A percentile compares a stretch with the other conserved stretches of the same genome.
These are phyloP conservation scores for Euryodendron excelsum DNA, from an alignment of 148 eudicot species.

Conservation along the genomic window DNA sequence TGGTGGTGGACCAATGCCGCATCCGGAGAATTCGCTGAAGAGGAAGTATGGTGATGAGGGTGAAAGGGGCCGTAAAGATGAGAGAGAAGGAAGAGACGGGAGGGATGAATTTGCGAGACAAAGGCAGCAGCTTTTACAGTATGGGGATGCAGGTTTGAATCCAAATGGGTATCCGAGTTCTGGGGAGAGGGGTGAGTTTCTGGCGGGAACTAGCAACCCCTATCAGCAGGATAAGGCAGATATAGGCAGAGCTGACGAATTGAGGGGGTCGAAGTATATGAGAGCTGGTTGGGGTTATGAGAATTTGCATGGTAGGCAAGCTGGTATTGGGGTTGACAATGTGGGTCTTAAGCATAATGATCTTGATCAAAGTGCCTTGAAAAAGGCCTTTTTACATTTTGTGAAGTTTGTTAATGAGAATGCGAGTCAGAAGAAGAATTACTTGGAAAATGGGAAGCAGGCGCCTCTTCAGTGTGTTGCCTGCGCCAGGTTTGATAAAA, in stretches of 20 bases:
- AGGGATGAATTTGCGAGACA: conserved; percentile 59
- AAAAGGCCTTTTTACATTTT: conserved; percentile 61
- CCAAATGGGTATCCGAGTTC: conserved; percentile 15
- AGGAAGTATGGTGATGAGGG: conserved; percentile 62
- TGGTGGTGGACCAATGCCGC: conserved; percentile 6
- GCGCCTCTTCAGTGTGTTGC: conserved; percentile 68
- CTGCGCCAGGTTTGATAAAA: conserved; percentile 66
- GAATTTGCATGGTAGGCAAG: conserved; percentile 6
- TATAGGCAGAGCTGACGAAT: conserved; percentile 36
- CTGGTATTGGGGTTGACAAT: not conserved
- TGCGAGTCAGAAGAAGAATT: conserved; percentile 50
- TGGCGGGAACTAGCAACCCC: conserved; percentile 44
- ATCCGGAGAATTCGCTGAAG: conserved; percentile 43
- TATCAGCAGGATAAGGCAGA: not conserved
- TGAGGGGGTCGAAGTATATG: conserved; percentile 45
- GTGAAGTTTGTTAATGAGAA: conserved; percentile 63
- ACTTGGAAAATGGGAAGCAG: conserved; percentile 72
- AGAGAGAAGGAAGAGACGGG: conserved; percentile 30
- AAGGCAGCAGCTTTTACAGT: conserved; percentile 73
- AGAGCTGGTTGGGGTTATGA: conserved; percentile 39
- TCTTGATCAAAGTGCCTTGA: conserved; percentile 61
- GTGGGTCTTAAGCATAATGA: conserved; percentile 38
- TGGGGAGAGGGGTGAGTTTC: conserved; percentile 17
- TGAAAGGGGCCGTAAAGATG: conserved; percentile 12
- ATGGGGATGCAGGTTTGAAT: conserved; percentile 48